A percentile compares a stretch with the other conserved stretches of the same genome.
phyloP scores from a whole-genome alignment of 139 green algal genomes.

The Chara braunii region DNA sequence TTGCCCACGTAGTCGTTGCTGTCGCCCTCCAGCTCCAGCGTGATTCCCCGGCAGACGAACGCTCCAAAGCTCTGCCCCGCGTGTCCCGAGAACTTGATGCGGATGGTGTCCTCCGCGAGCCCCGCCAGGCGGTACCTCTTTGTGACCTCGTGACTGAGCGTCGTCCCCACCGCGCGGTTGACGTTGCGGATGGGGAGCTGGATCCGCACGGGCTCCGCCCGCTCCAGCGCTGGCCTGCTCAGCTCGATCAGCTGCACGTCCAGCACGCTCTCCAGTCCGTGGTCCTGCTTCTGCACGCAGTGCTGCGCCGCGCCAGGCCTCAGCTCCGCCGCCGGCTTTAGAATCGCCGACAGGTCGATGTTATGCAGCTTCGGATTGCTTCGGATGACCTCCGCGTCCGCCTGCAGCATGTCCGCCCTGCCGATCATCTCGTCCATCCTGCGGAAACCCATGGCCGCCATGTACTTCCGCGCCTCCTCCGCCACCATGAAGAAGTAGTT shows the following conservation, averaged over 20 bases:
- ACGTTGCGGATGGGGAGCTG: conserved; percentile 66
- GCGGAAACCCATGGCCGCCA: conserved; percentile 73
- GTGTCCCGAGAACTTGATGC: conserved; percentile 73
- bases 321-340: conserved; percentile 70
- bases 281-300: conserved; percentile 54
- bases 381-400: conserved; percentile 55
- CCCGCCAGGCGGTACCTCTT: conserved; percentile 56
- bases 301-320: conserved; percentile 69
- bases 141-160: conserved; percentile 72
- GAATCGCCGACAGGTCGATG: conserved; percentile 74
- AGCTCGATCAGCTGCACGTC: conserved; percentile 69
- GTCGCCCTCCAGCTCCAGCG: conserved; percentile 76
- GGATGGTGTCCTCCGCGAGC: conserved; percentile 72
- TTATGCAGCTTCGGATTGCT: conserved; percentile 64
- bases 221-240: conserved; percentile 56
- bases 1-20: conserved; percentile 92
- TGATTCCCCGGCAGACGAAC: conserved; percentile 68
- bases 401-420: conserved; percentile 66
- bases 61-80: conserved; percentile 79
- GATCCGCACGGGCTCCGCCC: conserved; percentile 50
- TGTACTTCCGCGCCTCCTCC: conserved; percentile 74
- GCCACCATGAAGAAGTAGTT: conserved; percentile 92
- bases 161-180: conserved; percentile 70
- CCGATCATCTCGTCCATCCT: conserved; percentile 81
- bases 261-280: conserved; percentile 67